Base-by-base conservation (phyloP, 495 filamentous ascomycete species). In the Aspergillus heteromorphus region DNA sequence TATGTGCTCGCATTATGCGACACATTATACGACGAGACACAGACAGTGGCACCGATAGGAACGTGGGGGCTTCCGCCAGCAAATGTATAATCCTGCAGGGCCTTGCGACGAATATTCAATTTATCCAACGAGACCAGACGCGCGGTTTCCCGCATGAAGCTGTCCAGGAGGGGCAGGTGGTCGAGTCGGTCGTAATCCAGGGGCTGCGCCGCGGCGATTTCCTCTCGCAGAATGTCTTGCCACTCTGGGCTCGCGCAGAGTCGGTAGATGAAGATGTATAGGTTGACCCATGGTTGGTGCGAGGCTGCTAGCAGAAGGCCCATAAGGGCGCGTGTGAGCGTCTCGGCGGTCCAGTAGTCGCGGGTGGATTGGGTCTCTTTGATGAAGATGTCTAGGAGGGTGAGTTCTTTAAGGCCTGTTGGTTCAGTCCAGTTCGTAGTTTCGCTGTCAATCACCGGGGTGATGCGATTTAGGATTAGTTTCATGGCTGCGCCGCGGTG, bases 281-380 rank as follows among this genome's bases (percentile, higher is more conserved):
- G 21, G 13, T 51, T 51, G 5, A 62, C 45, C 55, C 56, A 62
- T 10, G 59, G 59, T 40, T 62, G 59, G 40, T 59, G 56, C 3
- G 55, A 50, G 16, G 55, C 55, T 25, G 59, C 59, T 20, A 62
- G 47, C 56, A 51, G 55, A 11, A 62, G 52, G 4, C 55, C 59
- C 13, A 62, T 20, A 21, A 58, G 11, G 14, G 49, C 41, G 25
- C 55, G 59, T 0, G 48, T 38, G 34, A 62, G 36, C 1, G 21
- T 40, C 5, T 20, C 29, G 10, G 55, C 50, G 0, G 55, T 59
- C 59, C 59, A 62, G 25, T 55, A 58, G 19, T 16, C 20, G 17
- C 38, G 34, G 27, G 8, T 53, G 9, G 21, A 1, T 4, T 41
- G 16, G 18, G 50, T 14, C 5, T 14, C 10, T 1, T 38, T n/a